Conservation (phyloP, 2,329 filamentous ascomycete genomes). For the Aureobasidium melanogenum region DNA sequence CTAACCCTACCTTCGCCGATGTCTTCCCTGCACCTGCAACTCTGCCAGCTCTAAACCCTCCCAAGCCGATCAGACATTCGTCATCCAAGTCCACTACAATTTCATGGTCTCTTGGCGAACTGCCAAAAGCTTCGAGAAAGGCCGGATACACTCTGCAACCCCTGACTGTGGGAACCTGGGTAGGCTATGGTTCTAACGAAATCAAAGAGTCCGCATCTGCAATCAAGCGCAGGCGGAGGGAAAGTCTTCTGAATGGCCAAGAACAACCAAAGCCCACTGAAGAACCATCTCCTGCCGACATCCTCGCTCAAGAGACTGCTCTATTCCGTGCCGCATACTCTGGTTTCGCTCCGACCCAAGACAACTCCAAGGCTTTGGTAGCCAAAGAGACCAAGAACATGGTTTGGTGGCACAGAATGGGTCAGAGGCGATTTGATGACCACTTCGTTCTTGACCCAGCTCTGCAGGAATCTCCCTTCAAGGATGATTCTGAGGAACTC, state of each 20-base stretch:
- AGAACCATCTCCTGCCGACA: conserved; percentile 27
- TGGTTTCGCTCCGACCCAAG: conserved; percentile 67
- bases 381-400: conserved; percentile 58
- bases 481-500: conserved; percentile 19
- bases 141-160: conserved; percentile 57
- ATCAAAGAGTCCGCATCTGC: conserved; percentile 47
- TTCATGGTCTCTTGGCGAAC: conserved; percentile 43
- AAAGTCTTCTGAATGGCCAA: conserved; percentile 61
- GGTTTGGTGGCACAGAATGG: conserved; percentile 68
- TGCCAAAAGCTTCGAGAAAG: conserved; percentile 36
- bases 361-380: conserved; percentile 62
- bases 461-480: conserved; percentile 22
- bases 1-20: conserved; percentile 59
- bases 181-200: conserved; percentile 43
- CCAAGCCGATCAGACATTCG: conserved; percentile 59
- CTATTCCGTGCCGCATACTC: conserved; percentile 71
- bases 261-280: conserved; percentile 34
- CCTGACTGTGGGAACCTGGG: conserved; percentile 59
- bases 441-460: conserved; percentile 49
- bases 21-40: conserved; percentile 61
- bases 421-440: conserved; percentile 53
- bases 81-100: conserved; percentile 49
- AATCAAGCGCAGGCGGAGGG: conserved; percentile 59
- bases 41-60: conserved; percentile 57
- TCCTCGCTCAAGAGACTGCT: conserved; percentile 52